Percentiles rank a stretch among this genome's conserved stretches.
Conservation (phyloP, 371 early-diverging fungal genomes). For the Blakeslea trispora region DNA sequence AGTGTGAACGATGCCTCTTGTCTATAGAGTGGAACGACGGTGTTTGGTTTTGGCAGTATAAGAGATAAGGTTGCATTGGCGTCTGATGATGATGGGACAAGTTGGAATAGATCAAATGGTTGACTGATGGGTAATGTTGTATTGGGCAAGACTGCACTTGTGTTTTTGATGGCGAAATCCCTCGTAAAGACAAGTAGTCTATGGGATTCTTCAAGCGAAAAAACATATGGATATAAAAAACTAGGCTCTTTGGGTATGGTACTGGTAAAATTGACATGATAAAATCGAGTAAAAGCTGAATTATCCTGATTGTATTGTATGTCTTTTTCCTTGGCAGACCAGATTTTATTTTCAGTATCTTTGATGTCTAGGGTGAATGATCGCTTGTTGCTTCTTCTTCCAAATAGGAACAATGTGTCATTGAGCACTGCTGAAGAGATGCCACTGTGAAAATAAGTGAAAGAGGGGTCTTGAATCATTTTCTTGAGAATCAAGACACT, state of each 20-base stretch:
- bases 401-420: slow-evolving; percentile 19
- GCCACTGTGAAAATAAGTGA: slow-evolving; percentile 1
- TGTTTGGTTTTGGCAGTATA: neutral
- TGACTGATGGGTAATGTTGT: neutral
- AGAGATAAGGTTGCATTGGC: neutral
- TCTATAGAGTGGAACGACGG: slow-evolving; percentile 2
- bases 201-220: neutral
- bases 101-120: neutral
- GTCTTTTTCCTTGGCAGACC: slow-evolving; percentile 7
- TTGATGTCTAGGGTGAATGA: too few species aligned
- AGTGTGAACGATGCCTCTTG: slow-evolving; percentile 7
- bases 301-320: neutral
- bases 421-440: slow-evolving; percentile 9
- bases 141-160: too few species aligned
- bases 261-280: neutral
- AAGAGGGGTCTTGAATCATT: too few species aligned
- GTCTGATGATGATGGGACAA: too few species aligned
- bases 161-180: too few species aligned
- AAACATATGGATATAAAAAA: neutral
- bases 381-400: neutral
- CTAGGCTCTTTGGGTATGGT: neutral
- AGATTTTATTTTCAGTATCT: neutral
- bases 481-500: neutral
- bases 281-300: neutral
- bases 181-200: neutral